These are phyloP conservation scores for Fusarium annulatum DNA, from an alignment of 2,329 filamentous ascomycete species.

Conservation along the genomic window DNA sequence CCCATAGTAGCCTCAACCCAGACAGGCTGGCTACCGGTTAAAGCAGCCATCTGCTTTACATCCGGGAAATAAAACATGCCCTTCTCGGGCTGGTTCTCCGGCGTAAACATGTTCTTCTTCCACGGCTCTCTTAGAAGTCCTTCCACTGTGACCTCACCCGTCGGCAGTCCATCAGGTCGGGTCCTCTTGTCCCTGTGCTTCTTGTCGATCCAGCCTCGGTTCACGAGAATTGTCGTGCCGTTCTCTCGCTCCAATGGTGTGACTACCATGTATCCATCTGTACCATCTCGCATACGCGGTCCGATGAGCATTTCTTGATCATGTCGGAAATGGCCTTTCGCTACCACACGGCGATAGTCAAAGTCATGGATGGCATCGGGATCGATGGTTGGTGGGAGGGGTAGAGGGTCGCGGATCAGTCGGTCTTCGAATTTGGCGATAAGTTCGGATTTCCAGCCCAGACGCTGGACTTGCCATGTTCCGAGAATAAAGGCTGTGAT, in stretches of 20 bases:
- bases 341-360: conserved; percentile 87
- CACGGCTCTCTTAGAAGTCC: conserved; percentile 88
- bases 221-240: conserved; percentile 82
- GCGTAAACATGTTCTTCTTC: conserved; percentile 99
- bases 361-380: conserved; percentile 86
- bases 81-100: conserved; percentile 84
- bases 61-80: conserved; percentile 96
- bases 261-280: conserved; percentile 90
- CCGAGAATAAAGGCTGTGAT: conserved; percentile 90
- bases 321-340: conserved; percentile 80
- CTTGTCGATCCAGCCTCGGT: conserved; percentile 91
- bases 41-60: conserved; percentile 87
- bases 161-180: conserved; percentile 72
- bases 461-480: conserved; percentile 93
- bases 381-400: conserved; percentile 85
- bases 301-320: conserved; percentile 97
- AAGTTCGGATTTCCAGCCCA: conserved; percentile 93
- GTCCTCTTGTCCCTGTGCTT: conserved; percentile 74
- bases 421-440: conserved; percentile 94
- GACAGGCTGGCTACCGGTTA: conserved; percentile 85
- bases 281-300: conserved; percentile 86
- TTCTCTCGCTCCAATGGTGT: conserved; percentile 84
- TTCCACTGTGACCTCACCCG: conserved; percentile 80
- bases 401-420: conserved; percentile 84
- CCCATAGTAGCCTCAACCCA: conserved; percentile 98